Base-by-base conservation (phyloP, 345 rosid genomes). In the Anastatica hierochuntica region DNA sequence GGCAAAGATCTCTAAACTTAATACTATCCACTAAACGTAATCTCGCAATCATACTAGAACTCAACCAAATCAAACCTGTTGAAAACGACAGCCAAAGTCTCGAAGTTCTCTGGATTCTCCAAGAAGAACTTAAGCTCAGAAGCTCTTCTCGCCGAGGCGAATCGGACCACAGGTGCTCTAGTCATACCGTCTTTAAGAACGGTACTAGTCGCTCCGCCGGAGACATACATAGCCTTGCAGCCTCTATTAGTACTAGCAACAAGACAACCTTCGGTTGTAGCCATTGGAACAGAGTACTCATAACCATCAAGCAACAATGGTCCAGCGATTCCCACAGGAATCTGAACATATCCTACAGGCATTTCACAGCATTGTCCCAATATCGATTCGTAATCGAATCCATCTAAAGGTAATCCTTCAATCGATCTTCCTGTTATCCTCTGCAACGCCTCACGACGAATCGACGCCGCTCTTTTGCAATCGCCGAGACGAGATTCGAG, bases 341-440 rank as follows among this genome's bases (percentile, higher is more conserved):
- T 77, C 80, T 87, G 98, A 44, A 92, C 78, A 43, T 88, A 88
- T 0, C 98, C 98, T 0, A 88, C 80, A 9, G 96, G 98, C 96
- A 88, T 88, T 76, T 92, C 98, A 37, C 98, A 92, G 67, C 98
- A 92, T 72, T 85, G 96, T 10, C 92, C 95, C 58, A 90, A 64
- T n/a, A 87, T 79, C 2, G 94, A 78, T 5, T 73, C 81, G 62
- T 87, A 90, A 58, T 85, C 86, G 40, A 92, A 85, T 6, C 96
- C 98, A 9, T 88, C 86, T 27, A 81, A 34, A 2, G 97, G 95
- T 24, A 92, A 53, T 6, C 95, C 98, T 43, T 74, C 70, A 2
- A 92, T 37, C 9, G 96, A 81, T 61, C 87, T 76, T 44, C 95
- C 95, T 0, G 79, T 79, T 17, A 56, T 41, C 79, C 84, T 85